Evolutionary conservation across 2,329 filamentous ascomycete genomes (phyloP).

Genomic region (Harringtonia aguacate): DNA sequence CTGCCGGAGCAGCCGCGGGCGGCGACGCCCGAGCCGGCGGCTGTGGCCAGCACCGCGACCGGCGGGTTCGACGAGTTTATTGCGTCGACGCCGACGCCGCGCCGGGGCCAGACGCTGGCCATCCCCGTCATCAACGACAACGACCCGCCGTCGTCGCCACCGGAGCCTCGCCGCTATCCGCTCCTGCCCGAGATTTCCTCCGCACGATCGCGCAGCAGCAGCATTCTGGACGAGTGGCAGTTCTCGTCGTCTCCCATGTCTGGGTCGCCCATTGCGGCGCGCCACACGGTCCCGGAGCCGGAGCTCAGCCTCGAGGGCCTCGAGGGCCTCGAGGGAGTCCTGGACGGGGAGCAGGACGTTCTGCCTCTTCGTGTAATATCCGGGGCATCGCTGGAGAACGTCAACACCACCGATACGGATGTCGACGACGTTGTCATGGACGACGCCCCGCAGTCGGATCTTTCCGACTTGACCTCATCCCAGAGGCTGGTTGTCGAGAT

Average conservation of each 20-base stretch:
- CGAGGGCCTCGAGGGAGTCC: conserved; percentile 8
- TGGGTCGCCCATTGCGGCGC: conserved; percentile 33
- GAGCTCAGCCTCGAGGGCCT: conserved; percentile 13
- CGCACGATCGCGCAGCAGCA: conserved; percentile 28
- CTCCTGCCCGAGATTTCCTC: conserved; percentile 41
- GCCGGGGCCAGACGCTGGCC: conserved; percentile 39
- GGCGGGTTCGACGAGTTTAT: conserved; percentile 35
- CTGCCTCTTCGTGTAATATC: no score
- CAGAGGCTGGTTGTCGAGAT: background rate
- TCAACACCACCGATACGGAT: no score
- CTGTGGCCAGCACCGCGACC: conserved; percentile 17
- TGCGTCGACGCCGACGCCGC: conserved; percentile 49
- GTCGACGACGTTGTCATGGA: conserved; percentile 2
- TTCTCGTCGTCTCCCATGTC: conserved; percentile 45
- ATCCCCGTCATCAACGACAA: conserved; percentile 35
- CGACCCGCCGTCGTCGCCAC: conserved; percentile 48
- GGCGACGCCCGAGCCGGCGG: conserved; percentile 32
- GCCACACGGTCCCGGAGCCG: conserved; percentile 15
- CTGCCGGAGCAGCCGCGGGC: conserved; percentile 17
- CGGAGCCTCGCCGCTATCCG: conserved; percentile 41
- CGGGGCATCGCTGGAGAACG: no score
- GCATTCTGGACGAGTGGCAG: conserved; percentile 35
- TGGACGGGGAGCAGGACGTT: conserved; percentile 2
- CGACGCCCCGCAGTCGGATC: background rate
- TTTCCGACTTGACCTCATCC: no score